Percentiles rank a stretch among this genome's conserved stretches.
Evolutionary conservation across 768 basidiomycete species (phyloP).

Genomic region (Hypholoma fasciculare): DNA sequence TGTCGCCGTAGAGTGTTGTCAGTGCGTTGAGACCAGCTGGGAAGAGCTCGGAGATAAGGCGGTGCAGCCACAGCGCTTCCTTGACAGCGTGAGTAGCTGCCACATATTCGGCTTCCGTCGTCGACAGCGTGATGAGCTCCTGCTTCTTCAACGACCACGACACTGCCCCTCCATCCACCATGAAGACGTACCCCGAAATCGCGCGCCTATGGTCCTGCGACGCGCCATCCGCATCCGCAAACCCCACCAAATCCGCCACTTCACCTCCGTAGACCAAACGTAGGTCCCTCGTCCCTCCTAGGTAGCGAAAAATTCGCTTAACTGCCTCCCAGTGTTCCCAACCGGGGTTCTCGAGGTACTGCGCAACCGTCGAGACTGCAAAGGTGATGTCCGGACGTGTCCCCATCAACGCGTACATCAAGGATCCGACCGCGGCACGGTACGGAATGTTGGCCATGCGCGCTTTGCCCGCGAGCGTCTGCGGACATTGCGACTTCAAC

Average conservation of each 20-base stretch:
- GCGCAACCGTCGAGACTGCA: neutral
- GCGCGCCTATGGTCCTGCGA: too few relatives aligned
- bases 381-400: neutral
- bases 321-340: neutral
- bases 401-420: neutral
- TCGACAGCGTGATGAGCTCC: too few relatives aligned
- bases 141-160: too few relatives aligned
- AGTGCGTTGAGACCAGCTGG: neutral
- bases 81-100: too few relatives aligned
- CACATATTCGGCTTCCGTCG: too few relatives aligned
- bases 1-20: slow-evolving; percentile 9
- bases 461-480: neutral
- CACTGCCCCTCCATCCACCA: neutral
- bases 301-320: too few relatives aligned
- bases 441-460: slow-evolving; percentile 1
- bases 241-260: too few relatives aligned
- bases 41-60: slow-evolving; percentile 3
- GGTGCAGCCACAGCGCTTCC: slow-evolving; percentile 8
- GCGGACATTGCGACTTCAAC: neutral
- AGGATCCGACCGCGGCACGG: neutral
- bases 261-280: too few relatives aligned
- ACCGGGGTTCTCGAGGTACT: neutral
- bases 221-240: too few relatives aligned
- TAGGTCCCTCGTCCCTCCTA: neutral
- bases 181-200: neutral